Percentiles rank a stretch among this genome's conserved stretches.
Evolutionary conservation across 495 filamentous ascomycete species (phyloP).

Genomic region (Penicillium desertorum): DNA sequence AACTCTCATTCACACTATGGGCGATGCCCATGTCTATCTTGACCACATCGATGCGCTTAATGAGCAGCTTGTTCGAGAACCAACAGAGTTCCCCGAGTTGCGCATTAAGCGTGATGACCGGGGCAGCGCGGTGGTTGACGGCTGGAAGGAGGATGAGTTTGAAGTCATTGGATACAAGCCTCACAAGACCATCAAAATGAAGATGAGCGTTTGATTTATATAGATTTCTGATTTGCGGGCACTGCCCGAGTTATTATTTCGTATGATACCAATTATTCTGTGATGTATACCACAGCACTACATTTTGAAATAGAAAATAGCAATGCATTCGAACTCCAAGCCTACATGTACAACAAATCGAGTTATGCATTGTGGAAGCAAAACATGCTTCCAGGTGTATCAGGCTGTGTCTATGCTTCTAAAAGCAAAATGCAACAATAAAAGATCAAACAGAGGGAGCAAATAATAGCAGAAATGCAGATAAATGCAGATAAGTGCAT

Average conservation of each 20-base stretch:
- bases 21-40: constrained; percentile 90
- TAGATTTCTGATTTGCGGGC: background rate
- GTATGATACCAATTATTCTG: constrained; percentile 22
- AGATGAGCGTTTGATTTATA: constrained; percentile 79
- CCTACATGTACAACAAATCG: background rate
- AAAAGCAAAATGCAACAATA: constrained; percentile 11
- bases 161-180: constrained; percentile 85
- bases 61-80: constrained; percentile 75
- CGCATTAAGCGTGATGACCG: constrained; percentile 63
- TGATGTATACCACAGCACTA: background rate
- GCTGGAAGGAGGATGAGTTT: constrained; percentile 87
- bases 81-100: constrained; percentile 77
- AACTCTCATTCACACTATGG: constrained; percentile 87
- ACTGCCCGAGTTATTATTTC: constrained; percentile 17
- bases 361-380: constrained; percentile 1
- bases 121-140: constrained; percentile 63
- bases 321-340: background rate
- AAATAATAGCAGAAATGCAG: constrained; percentile 4
- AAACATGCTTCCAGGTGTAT: constrained; percentile 10
- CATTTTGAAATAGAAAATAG: background rate
- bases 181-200: constrained; percentile 89
- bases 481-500: constrained; percentile 11
- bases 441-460: background rate
- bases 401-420: constrained; percentile 10
- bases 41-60: constrained; percentile 89